phyloP scores from a whole-genome alignment of 148 eudicot species.

The Camellia granthamiana region DNA sequence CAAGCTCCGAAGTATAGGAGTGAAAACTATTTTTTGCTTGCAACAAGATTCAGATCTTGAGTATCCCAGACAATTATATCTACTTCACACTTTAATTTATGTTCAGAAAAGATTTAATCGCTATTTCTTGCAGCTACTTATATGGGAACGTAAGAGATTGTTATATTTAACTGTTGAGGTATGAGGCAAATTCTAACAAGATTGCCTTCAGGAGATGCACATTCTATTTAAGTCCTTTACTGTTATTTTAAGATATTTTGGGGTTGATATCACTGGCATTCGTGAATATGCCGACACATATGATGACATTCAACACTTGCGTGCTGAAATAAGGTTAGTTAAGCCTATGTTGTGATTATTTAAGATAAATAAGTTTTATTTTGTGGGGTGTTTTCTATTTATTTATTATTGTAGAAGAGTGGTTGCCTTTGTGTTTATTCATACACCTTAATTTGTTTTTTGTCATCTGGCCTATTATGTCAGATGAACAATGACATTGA shows the following conservation, averaged over 20 bases:
- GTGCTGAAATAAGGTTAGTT: constrained; percentile 86
- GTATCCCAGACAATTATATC: constrained; percentile 48
- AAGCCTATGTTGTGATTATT: not conserved
- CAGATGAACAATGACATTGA: not conserved
- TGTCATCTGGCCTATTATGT: too few relatives aligned
- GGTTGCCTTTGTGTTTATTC: not conserved
- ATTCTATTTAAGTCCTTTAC: constrained; percentile 37
- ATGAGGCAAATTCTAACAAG: not conserved
- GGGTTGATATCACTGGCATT: constrained; percentile 79
- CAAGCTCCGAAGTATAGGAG: constrained; percentile 76
- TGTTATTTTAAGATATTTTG: constrained; percentile 63
- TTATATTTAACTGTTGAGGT: not conserved
- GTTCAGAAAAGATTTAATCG: not conserved
- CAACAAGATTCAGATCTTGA: constrained; percentile 91
- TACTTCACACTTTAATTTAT: not conserved
- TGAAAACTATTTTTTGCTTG: constrained; percentile 82
- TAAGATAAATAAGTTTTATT: not conserved
- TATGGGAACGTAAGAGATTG: not conserved
- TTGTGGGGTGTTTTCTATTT: not conserved
- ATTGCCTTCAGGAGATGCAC: not conserved
- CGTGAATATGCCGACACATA: constrained; percentile 56
- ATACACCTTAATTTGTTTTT: not conserved
- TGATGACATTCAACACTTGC: constrained; percentile 81
- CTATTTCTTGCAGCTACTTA: not conserved
- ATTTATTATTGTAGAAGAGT: not conserved